Percentiles rank a stretch among this genome's conserved stretches.
These are phyloP conservation scores for Stachybotrys chartarum DNA, from an alignment of 2,329 filamentous ascomycete species.

Conservation along the genomic window DNA sequence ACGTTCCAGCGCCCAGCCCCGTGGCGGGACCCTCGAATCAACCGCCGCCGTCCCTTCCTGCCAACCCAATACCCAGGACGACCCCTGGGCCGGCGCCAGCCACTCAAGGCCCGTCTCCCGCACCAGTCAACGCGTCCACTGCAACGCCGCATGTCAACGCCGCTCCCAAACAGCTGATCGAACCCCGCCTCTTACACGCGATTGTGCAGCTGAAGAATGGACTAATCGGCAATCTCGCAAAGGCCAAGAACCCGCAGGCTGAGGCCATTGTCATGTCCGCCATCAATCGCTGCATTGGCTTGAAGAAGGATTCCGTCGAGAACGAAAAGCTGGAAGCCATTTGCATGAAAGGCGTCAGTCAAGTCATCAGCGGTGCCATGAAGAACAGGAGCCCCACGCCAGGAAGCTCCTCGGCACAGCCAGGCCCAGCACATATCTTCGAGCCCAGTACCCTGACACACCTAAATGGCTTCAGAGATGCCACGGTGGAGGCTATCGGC, in stretches of 20 bases:
- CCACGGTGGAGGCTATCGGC: constrained; percentile 35
- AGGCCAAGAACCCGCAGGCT: constrained; percentile 32
- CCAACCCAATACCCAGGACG: not conserved
- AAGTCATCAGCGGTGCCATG: constrained; percentile 36
- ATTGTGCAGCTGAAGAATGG: constrained; percentile 40
- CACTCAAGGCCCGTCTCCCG: constrained; percentile 7
- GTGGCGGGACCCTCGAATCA: constrained; percentile 3
- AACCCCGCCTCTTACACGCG: constrained; percentile 33
- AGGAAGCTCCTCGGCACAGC: constrained; percentile 14
- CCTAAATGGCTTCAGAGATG: constrained; percentile 37
- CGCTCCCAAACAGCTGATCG: constrained; percentile 30
- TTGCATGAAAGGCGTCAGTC: constrained; percentile 33
- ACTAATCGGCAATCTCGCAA: constrained; percentile 36
- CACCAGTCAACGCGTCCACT: constrained; percentile 8
- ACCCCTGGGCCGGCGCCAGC: constrained; percentile 5
- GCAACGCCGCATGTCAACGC: constrained; percentile 16
- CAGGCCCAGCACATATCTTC: constrained; percentile 21
- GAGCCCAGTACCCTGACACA: constrained; percentile 33
- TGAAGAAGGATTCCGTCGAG: constrained; percentile 36
- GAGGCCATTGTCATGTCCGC: constrained; percentile 46
- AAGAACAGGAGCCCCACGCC: constrained; percentile 27
- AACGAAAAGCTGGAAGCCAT: constrained; percentile 40
- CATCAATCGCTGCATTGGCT: constrained; percentile 41
- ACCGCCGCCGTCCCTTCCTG: constrained; percentile 2
- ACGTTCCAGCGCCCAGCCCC: constrained; percentile 8